Evolutionary conservation across 768 basidiomycete genomes (phyloP).

Genomic region (Suillus decipiens): DNA sequence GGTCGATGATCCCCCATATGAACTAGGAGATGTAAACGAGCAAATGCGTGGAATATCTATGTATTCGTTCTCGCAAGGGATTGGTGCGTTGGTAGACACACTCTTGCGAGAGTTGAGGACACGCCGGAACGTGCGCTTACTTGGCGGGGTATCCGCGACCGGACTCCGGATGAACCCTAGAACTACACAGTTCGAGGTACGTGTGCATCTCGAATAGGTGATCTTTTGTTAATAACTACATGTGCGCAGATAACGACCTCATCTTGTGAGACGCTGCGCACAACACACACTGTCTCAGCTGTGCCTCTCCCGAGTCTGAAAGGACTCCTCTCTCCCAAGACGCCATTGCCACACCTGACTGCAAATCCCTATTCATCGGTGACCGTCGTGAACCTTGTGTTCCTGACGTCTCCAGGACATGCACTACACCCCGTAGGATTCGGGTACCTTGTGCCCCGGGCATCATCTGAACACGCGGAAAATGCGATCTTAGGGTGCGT

Average conservation of each 20-base stretch:
- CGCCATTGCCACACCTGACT: slow-evolving; percentile 60
- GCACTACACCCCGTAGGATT: slow-evolving; percentile 83
- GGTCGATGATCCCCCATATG: slow-evolving; percentile 36
- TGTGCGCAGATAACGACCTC: slow-evolving; percentile 34
- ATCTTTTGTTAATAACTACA: neutral
- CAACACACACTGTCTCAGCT: slow-evolving; percentile 77
- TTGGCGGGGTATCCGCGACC: slow-evolving; percentile 42
- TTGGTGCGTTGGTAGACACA: slow-evolving; percentile 63
- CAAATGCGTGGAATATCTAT: slow-evolving; percentile 66
- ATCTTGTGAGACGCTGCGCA: slow-evolving; percentile 35
- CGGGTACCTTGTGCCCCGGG: slow-evolving; percentile 91
- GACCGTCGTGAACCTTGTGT: slow-evolving; percentile 87
- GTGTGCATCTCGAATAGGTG: slow-evolving; percentile 11
- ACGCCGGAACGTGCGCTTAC: slow-evolving; percentile 59
- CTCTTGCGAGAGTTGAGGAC: slow-evolving; percentile 49
- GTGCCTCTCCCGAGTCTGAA: slow-evolving; percentile 63
- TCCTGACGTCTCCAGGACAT: slow-evolving; percentile 46
- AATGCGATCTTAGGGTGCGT: slow-evolving; percentile 72
- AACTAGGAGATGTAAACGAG: slow-evolving; percentile 48
- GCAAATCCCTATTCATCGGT: slow-evolving; percentile 79
- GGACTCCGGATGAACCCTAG: slow-evolving; percentile 35
- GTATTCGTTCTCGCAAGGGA: slow-evolving; percentile 79
- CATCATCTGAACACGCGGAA: slow-evolving; percentile 51
- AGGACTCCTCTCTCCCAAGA: slow-evolving; percentile 40
- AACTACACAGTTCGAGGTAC: slow-evolving; percentile 48